These are phyloP conservation scores for Wickerhamiella pararugosa DNA, from an alignment of 1,139 yeast species.

Conservation along the genomic window DNA sequence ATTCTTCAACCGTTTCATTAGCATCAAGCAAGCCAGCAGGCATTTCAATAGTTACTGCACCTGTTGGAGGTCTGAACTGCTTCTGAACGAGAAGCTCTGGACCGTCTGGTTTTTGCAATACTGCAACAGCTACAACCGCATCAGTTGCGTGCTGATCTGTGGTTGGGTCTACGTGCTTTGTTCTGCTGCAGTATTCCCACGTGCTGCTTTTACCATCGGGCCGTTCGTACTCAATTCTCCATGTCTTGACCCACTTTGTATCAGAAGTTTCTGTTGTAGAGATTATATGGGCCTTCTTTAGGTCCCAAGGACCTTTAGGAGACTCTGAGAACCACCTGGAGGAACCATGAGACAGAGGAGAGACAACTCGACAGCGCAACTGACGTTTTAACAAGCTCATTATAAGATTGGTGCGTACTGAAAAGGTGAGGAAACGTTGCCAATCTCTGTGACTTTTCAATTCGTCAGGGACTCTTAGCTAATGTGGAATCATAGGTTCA, in stretches of 20 bases:
- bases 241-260: conserved; percentile 39
- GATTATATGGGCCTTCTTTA: conserved; percentile 21
- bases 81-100: conserved; percentile 56
- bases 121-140: conserved; percentile 57
- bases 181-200: conserved; percentile 82
- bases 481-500: no score
- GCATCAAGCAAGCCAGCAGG: conserved; percentile 92
- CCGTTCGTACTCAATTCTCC: conserved; percentile 42
- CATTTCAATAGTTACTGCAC: conserved; percentile 70
- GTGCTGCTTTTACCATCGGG: conserved; percentile 48
- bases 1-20: conserved; percentile 51
- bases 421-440: no score
- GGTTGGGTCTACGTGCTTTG: conserved; percentile 51
- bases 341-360: no score
- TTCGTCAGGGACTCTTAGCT: no score
- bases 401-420: no score
- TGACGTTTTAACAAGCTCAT: no score
- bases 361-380: no score
- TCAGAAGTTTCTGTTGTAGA: conserved; percentile 22
- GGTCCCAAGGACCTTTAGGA: not conserved
- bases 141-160: conserved; percentile 33
- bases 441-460: no score
- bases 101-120: conserved; percentile 35
- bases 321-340: no score
- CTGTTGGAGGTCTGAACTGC: conserved; percentile 82